Conservation (phyloP, 129 eudicot genomes). For the Heracleum sosnowskyi region DNA sequence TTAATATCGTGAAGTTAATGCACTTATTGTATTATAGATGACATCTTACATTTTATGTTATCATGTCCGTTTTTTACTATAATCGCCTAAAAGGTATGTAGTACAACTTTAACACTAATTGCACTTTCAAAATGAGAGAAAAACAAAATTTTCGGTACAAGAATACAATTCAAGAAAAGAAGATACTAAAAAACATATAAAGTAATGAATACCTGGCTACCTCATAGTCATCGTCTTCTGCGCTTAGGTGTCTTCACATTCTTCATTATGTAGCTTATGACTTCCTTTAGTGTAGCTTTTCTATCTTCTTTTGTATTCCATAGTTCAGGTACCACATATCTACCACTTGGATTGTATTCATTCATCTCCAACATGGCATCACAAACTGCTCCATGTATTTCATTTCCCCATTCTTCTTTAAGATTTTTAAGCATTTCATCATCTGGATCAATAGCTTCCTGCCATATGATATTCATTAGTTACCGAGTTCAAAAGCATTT, state of each 20-base stretch:
- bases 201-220: not conserved
- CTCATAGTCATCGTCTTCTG: not conserved
- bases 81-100: too few species aligned
- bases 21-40: too few species aligned
- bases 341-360: conserved; percentile 11
- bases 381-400: not conserved
- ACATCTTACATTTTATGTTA: too few species aligned
- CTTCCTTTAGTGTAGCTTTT: conserved; percentile 7
- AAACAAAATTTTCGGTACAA: too few species aligned
- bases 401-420: not conserved
- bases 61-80: too few species aligned
- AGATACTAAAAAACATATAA: too few species aligned
- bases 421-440: not conserved
- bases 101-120: too few species aligned
- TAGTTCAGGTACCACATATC: not conserved
- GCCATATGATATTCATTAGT: not conserved
- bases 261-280: not conserved
- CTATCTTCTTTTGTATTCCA: conserved; percentile 7
- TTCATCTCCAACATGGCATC: conserved; percentile 1
- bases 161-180: too few species aligned
- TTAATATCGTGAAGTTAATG: too few species aligned
- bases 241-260: not conserved
- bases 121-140: too few species aligned
- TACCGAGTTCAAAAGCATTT: not conserved
- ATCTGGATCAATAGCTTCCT: conserved; percentile 1